These are phyloP conservation scores for Trichoderma atrobrunneum DNA, from an alignment of 2,329 filamentous ascomycete species.

Conservation along the genomic window DNA sequence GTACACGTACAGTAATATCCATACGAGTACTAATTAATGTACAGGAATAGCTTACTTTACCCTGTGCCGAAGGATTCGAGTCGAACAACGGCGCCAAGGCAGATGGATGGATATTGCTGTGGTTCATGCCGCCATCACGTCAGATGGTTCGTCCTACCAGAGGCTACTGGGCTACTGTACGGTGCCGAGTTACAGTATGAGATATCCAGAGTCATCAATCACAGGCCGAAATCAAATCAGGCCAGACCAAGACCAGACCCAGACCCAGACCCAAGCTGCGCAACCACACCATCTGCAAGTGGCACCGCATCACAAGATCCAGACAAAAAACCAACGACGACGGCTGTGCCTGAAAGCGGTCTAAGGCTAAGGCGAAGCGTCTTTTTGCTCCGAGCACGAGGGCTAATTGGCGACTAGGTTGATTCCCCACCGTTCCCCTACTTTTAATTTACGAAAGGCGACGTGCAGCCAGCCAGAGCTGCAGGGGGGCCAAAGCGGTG, in stretches of 20 bases:
- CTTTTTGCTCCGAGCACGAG: background rate
- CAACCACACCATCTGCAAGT: conserved; percentile 11
- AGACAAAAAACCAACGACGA: background rate
- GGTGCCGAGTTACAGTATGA: no score
- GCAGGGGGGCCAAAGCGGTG: conserved; percentile 7
- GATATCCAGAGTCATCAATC: no score
- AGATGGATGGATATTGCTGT: no score
- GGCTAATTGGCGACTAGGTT: conserved; percentile 6
- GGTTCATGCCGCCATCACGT: no score
- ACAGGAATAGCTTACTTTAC: no score
- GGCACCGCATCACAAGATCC: conserved; percentile 12
- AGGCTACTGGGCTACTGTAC: no score
- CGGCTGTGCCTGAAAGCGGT: background rate
- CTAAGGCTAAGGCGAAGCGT: conserved; percentile 10
- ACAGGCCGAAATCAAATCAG: background rate
- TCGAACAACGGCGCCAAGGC: no score
- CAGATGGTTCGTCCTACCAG: no score
- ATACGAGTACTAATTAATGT: no score
- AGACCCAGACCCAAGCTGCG: background rate
- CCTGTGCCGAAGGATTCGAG: no score
- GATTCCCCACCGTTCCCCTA: conserved; percentile 11
- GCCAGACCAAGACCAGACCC: no score
- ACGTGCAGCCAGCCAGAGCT: conserved; percentile 12
- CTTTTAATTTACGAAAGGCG: conserved; percentile 19
- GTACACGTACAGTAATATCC: no score